phyloP scores from a whole-genome alignment of 2,329 filamentous ascomycete species.

The Periconia digitata region DNA sequence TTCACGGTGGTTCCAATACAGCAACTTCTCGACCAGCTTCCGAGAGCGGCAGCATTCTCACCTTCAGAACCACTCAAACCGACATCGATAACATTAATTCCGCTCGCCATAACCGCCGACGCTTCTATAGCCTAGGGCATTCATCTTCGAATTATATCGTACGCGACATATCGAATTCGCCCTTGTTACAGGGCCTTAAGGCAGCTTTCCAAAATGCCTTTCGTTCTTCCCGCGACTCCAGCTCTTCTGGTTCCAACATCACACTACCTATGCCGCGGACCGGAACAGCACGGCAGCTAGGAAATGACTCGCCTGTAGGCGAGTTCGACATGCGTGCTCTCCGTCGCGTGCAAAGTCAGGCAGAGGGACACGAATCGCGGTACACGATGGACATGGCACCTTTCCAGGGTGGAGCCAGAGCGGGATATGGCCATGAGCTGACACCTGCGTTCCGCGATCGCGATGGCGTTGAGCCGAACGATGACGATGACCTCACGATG shows the following conservation, averaged over 20 bases:
- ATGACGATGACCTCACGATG: constrained; percentile 16
- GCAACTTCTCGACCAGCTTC: constrained; percentile 7
- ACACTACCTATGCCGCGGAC: constrained; percentile 32
- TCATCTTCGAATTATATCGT: constrained; percentile 23
- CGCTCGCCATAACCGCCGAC: constrained; percentile 23
- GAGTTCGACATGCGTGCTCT: constrained; percentile 31
- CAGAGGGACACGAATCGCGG: constrained; percentile 25
- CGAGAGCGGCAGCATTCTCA: constrained; percentile 22
- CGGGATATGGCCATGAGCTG: not conserved
- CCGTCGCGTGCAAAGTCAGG: constrained; percentile 27
- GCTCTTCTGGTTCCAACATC: constrained; percentile 36
- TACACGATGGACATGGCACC: constrained; percentile 11
- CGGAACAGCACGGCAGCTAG: constrained; percentile 22
- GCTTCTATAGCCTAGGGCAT: constrained; percentile 34
- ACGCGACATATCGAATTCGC: constrained; percentile 16
- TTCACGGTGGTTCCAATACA: constrained; percentile 2
- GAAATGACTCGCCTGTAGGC: constrained; percentile 8
- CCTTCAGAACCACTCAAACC: constrained; percentile 35
- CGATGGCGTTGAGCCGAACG: not conserved
- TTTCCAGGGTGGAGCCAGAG: too few species aligned
- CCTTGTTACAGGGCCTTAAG: constrained; percentile 27
- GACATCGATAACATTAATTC: constrained; percentile 26
- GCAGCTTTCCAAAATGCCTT: constrained; percentile 34
- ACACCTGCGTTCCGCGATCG: not conserved
- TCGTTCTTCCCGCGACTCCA: constrained; percentile 27